Conservation (phyloP, 2,329 filamentous ascomycete genomes). For the Septoria petroselini region DNA sequence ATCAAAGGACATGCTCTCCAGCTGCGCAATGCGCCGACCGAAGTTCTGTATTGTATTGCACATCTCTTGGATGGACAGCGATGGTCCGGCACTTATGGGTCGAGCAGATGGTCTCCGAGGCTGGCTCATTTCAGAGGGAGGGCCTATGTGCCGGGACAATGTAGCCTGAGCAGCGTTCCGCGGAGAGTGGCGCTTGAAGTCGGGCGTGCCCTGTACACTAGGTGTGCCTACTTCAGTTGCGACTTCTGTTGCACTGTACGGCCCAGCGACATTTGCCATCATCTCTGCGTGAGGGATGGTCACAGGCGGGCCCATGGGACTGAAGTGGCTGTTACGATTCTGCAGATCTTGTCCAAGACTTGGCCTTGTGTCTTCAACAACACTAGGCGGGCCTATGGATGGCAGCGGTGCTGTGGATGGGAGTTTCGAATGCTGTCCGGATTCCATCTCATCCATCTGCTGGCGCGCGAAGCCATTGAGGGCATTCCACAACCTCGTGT, state of each 20-base stretch:
- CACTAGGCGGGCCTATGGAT: slow-evolving; percentile 35
- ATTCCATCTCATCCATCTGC: slow-evolving; percentile 30
- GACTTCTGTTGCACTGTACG: slow-evolving; percentile 49
- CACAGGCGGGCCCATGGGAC: slow-evolving; percentile 34
- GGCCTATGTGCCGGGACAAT: slow-evolving; percentile 8
- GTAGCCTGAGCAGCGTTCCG: slow-evolving; percentile 8
- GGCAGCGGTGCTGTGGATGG: slow-evolving; percentile 21
- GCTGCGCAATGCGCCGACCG: slow-evolving; percentile 61
- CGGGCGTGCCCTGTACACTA: slow-evolving; percentile 45
- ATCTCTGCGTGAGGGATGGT: slow-evolving; percentile 26
- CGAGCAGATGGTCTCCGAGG: slow-evolving; percentile 9
- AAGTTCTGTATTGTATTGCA: slow-evolving; percentile 50
- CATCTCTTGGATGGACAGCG: slow-evolving; percentile 43
- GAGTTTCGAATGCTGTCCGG: slow-evolving; percentile 29
- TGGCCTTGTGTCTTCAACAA: slow-evolving; percentile 28
- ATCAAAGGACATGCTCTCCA: slow-evolving; percentile 70
- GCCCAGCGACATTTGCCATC: slow-evolving; percentile 34
- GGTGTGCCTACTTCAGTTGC: slow-evolving; percentile 48
- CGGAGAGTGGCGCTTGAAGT: slow-evolving; percentile 23
- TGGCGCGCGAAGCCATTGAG: slow-evolving; percentile 38
- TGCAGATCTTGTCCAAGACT: slow-evolving; percentile 21
- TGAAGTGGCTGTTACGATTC: background rate
- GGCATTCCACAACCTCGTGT: slow-evolving; percentile 36
- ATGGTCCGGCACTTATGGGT: slow-evolving; percentile 19
- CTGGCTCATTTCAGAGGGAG: slow-evolving; percentile 9